Base-by-base conservation (phyloP, 768 basidiomycete genomes). In the Trametes cinnabarina region DNA sequence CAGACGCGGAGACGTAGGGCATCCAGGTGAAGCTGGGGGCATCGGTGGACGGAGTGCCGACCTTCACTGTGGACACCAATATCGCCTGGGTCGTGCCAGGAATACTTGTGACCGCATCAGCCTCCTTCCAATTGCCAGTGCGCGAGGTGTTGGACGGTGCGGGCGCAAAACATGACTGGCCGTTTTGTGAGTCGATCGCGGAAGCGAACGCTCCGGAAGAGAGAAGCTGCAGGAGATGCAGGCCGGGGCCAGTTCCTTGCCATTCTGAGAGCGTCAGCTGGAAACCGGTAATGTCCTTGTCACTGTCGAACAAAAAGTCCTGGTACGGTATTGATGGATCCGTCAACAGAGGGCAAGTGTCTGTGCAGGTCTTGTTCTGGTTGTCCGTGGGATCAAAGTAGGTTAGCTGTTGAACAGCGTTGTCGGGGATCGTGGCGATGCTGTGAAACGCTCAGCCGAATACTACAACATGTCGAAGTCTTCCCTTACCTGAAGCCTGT, bases 171-270 rank as follows among this genome's bases (percentile, higher is more conserved):
- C 94, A 94, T 1, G 90, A 89, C 39, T 76, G 67, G 4, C 72
- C 74, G 65, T 94, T 92, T 51, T 85, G 77, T 15, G 68, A 67
- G 49, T 73, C 69, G 53, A 90, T 72, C 1, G 92, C 82, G 1
- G 92, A 93, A 12, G 88, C 92, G 66, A 90, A 95, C 15, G 94
- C 90, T 58, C 96, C 97, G 17, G 92, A 87, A 3, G 93, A 94
- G 19, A 99, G 83, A 15, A 98, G 77, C 67, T 98, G 93, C n/a
- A 98, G 70, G 49, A 97, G 78, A 69, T 96, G 94, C 32, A 99
- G 74, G 41, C 95, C 97, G 3, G 92, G 82, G 8, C 85, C 82
- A 9, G 77, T 72, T 35, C 94, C 96, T 43, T 76, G 80, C 81
- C 88, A 96, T 46, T 78, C 74, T 8, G 87, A 84, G 19, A 98